These are phyloP conservation scores for Harringtonia lauricola DNA, from an alignment of 2,329 filamentous ascomycete species.

Conservation along the genomic window DNA sequence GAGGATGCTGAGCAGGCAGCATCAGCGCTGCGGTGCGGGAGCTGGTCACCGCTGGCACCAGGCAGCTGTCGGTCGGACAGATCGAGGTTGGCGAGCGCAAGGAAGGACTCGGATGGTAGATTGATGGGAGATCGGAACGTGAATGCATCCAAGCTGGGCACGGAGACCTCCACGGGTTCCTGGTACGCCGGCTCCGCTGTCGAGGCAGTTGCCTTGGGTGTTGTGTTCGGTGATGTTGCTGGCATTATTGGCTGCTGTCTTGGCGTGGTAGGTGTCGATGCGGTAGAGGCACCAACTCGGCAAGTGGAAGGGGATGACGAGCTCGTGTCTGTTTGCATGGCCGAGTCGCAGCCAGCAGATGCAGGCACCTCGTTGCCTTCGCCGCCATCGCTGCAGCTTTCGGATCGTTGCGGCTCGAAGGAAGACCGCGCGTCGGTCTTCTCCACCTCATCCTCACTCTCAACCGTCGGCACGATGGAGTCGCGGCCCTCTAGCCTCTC, in stretches of 20 bases:
- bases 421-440: conserved; percentile 50
- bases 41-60: conserved; percentile 15
- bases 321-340: conserved; percentile 25
- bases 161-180: conserved; percentile 24
- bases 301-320: conserved; percentile 12
- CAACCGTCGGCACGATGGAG: conserved; percentile 31
- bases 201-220: conserved; percentile 8
- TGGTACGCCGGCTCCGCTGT: neutral
- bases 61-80: conserved; percentile 40
- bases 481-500: conserved; percentile 58
- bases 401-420: conserved; percentile 32
- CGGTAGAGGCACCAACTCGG: neutral
- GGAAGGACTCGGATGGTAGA: conserved; percentile 47
- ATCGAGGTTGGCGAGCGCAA: conserved; percentile 50
- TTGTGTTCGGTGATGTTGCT: conserved; percentile 5
- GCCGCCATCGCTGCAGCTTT: conserved; percentile 21
- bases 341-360: conserved; percentile 16
- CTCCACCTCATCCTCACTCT: conserved; percentile 50
- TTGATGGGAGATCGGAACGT: conserved; percentile 57
- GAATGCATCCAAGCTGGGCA: conserved; percentile 51
- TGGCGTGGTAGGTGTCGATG: neutral
- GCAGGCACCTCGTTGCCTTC: conserved; percentile 12
- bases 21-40: neutral
- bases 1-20: conserved; percentile 5
- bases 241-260: neutral